Conservation (phyloP, 306 rosid species). For the Rosa multiflora region DNA sequence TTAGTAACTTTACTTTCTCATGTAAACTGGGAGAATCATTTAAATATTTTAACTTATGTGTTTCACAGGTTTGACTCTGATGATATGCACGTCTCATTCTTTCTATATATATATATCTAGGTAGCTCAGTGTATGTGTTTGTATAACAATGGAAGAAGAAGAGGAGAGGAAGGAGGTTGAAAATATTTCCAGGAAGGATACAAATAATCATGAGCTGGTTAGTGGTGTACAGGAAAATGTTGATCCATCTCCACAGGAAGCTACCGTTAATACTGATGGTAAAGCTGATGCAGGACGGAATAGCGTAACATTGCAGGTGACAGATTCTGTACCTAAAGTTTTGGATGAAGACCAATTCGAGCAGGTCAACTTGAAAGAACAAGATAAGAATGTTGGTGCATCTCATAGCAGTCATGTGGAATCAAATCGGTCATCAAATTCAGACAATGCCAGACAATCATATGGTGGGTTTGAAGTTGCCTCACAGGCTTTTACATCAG, state of each 20-base stretch:
- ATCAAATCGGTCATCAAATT: constrained; percentile 44
- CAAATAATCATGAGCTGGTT: constrained; percentile 32
- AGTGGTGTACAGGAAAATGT: constrained; percentile 33
- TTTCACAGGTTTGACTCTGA: constrained; percentile 14
- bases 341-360: constrained; percentile 58
- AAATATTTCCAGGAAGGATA: constrained; percentile 39
- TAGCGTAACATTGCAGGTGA: constrained; percentile 28
- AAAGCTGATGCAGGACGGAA: constrained; percentile 29
- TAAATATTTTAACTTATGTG: constrained; percentile 5
- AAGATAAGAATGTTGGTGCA: constrained; percentile 44
- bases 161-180: constrained; percentile 47
- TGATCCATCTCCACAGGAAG: constrained; percentile 35
- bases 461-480: constrained; percentile 46
- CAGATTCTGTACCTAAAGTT: constrained; percentile 30
- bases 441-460: constrained; percentile 45
- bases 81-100: background rate
- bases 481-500: constrained; percentile 40
- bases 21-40: constrained; percentile 5
- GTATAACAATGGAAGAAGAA: constrained; percentile 68
- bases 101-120: constrained; percentile 31
- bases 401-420: constrained; percentile 26
- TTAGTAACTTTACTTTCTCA: constrained; percentile 7
- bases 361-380: constrained; percentile 68
- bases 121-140: constrained; percentile 32
- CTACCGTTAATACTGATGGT: constrained; percentile 22